Evolutionary conservation across 176 grass and related monocot species (phyloP).

Genomic region (Hordeum vulgare): DNA sequence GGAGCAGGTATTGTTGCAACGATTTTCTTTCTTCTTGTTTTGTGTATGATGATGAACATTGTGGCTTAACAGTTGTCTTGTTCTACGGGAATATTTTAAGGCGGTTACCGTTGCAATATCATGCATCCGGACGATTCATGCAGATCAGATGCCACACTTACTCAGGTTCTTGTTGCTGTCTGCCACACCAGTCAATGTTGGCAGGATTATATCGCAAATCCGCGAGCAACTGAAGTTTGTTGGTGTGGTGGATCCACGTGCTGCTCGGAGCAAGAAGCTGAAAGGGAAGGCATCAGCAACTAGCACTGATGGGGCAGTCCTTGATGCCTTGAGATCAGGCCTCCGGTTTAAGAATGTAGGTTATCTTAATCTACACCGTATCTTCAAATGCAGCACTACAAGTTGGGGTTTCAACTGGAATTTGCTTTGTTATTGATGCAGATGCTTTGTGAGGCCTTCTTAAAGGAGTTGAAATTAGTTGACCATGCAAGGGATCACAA

Average conservation of each 20-base stretch:
- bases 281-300: constrained; percentile 64
- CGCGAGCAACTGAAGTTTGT: constrained; percentile 81
- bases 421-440: constrained; percentile 32
- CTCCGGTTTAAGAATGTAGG: constrained; percentile 82
- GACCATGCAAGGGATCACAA: constrained; percentile 61
- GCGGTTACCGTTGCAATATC: constrained; percentile 81
- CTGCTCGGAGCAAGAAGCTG: constrained; percentile 64
- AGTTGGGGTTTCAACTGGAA: background rate
- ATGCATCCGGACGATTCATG: constrained; percentile 70
- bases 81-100: constrained; percentile 44
- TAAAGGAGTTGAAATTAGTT: constrained; percentile 71
- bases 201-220: constrained; percentile 78
- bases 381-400: background rate
- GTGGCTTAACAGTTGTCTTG: background rate
- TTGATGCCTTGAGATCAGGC: constrained; percentile 69
- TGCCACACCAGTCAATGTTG: constrained; percentile 59
- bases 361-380: constrained; percentile 1
- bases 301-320: constrained; percentile 60
- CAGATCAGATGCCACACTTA: constrained; percentile 72
- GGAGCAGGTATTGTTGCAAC: constrained; percentile 48
- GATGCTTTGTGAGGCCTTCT: constrained; percentile 72
- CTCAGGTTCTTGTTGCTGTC: constrained; percentile 82
- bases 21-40: constrained; percentile 3
- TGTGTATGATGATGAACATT: constrained; percentile 3
- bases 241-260: constrained; percentile 40